phyloP scores from a whole-genome alignment of 805 yeast genomes.

The Starmerella vitae region DNA sequence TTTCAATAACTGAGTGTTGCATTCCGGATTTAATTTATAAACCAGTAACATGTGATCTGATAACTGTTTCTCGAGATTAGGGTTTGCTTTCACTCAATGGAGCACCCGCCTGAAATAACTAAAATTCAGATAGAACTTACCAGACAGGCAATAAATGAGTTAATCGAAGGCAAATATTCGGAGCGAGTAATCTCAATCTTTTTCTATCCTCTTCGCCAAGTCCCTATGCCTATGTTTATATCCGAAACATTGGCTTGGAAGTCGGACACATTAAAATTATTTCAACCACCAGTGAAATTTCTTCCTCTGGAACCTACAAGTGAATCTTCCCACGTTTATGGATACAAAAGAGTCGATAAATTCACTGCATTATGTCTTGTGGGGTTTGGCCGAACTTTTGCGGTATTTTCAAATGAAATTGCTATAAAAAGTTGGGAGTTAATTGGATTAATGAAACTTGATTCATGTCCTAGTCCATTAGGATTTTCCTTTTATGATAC shows the following conservation, averaged over 20 bases:
- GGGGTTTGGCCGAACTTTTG: conserved; percentile 4
- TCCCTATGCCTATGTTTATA: conserved; percentile 10
- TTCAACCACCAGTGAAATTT: neutral
- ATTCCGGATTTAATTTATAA: too few species aligned
- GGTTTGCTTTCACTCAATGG: too few species aligned
- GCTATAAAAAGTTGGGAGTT: conserved; percentile 15
- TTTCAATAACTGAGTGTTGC: too few species aligned
- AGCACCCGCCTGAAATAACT: neutral
- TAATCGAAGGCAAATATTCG: neutral
- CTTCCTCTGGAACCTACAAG: neutral
- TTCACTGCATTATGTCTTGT: conserved; percentile 14
- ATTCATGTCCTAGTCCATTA: neutral
- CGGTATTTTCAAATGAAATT: conserved; percentile 12
- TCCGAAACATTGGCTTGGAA: conserved; percentile 14
- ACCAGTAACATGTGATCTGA: too few species aligned
- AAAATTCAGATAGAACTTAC: neutral
- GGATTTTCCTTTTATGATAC: conserved; percentile 1
- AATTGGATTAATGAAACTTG: conserved; percentile 13
- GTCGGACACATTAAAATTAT: conserved; percentile 11
- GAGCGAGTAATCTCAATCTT: neutral
- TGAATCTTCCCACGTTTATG: neutral
- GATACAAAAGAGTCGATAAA: conserved; percentile 14
- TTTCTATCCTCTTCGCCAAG: conserved; percentile 10
- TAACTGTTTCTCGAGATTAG: too few species aligned
- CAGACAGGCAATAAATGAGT: neutral